Evolutionary conservation across 306 rosid genomes (phyloP).

Genomic region (Cucumis sativus): DNA sequence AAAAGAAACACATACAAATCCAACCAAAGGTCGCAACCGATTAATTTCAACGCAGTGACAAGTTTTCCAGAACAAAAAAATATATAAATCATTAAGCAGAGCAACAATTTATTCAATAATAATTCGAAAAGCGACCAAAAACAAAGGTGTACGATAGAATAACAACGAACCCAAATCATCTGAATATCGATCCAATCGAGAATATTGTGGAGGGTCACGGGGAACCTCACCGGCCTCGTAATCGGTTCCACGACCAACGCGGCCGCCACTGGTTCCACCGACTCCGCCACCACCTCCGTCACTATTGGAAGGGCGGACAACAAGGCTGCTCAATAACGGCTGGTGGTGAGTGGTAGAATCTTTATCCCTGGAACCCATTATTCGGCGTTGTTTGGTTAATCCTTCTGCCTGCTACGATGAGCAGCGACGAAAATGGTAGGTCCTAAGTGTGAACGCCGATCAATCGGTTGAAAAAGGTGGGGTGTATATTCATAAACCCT

Average conservation of each 20-base stretch:
- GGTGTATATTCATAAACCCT: constrained; percentile 17
- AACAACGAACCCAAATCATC: constrained; percentile 29
- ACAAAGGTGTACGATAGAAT: not conserved
- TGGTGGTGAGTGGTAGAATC: constrained; percentile 32
- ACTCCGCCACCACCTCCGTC: constrained; percentile 27
- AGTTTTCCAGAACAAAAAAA: not conserved
- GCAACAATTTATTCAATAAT: not conserved
- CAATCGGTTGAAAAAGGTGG: not conserved
- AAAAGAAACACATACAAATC: not conserved
- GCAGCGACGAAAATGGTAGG: not conserved
- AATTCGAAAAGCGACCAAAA: not conserved
- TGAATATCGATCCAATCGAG: constrained; percentile 33
- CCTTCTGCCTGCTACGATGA: constrained; percentile 1
- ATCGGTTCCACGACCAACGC: constrained; percentile 29
- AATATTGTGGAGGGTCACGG: constrained; percentile 31
- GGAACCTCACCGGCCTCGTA: constrained; percentile 45
- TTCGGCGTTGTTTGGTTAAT: not conserved
- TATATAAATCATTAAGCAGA: not conserved
- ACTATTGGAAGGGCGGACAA: constrained; percentile 34
- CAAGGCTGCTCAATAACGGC: constrained; percentile 52
- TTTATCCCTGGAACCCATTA: constrained; percentile 38
- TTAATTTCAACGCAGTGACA: not conserved
- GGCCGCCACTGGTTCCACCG: constrained; percentile 8
- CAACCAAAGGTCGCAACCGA: not conserved
- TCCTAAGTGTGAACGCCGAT: constrained; percentile 3